phyloP scores from a whole-genome alignment of 2,329 filamentous ascomycete genomes.

The Scopulariopsis brevicaulis region DNA sequence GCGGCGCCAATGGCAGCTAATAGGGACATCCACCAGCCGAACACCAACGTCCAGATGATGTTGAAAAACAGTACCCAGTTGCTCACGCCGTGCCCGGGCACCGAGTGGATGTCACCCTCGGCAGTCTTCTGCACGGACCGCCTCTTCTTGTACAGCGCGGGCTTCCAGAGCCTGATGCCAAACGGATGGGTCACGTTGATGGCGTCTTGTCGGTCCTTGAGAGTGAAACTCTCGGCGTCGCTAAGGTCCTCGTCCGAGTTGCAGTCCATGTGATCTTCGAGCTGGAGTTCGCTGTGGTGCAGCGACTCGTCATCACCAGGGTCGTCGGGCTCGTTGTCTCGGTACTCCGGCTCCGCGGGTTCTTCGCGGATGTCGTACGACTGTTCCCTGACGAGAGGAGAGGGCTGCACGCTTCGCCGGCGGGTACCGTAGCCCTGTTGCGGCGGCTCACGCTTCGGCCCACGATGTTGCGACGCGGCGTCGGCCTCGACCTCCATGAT shows the following conservation, averaged over 20 bases:
- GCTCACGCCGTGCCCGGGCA: conserved; percentile 78
- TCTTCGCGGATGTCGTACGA: conserved; percentile 23
- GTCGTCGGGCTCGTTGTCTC: conserved; percentile 5
- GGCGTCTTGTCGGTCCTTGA: conserved; percentile 92
- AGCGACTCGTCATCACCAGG: conserved; percentile 15
- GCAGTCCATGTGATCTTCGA: conserved; percentile 40
- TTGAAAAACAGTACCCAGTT: conserved; percentile 82
- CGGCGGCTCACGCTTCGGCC: conserved; percentile 17
- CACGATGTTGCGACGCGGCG: conserved; percentile 33
- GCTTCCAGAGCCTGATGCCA: conserved; percentile 98
- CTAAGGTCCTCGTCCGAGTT: conserved; percentile 66
- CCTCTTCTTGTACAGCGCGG: conserved; percentile 93
- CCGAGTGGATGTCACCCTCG: conserved; percentile 93
- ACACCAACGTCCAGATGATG: conserved; percentile 76
- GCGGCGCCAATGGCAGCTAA: conserved; percentile 64
- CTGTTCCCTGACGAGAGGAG: not conserved
- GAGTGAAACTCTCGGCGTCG: conserved; percentile 93
- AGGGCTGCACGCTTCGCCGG: not conserved
- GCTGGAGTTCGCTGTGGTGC: conserved; percentile 24
- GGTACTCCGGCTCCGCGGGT: conserved; percentile 17
- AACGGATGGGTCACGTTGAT: conserved; percentile 99
- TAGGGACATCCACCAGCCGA: conserved; percentile 91
- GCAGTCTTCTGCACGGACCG: conserved; percentile 93
- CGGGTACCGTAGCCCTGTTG: conserved; percentile 12
- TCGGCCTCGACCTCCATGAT: conserved; percentile 68